Conservation (phyloP, 768 basidiomycete genomes). For the Fistulinella prunicolor region DNA sequence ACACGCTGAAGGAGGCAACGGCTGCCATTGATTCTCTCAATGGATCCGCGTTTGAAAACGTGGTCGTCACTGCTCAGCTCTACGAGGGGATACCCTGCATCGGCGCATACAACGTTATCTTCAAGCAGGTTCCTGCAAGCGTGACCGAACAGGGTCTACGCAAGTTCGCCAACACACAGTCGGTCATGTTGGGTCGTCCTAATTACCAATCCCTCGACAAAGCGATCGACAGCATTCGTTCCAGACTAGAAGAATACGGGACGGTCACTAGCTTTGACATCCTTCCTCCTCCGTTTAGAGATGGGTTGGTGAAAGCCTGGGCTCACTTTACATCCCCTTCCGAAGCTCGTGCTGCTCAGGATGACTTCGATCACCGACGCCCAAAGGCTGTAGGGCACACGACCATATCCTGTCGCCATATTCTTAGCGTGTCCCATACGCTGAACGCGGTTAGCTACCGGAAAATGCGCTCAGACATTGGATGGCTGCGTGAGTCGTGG, state of each 20-base stretch:
- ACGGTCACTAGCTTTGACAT: constrained; percentile 43
- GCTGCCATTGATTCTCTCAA: constrained; percentile 46
- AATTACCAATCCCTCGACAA: constrained; percentile 39
- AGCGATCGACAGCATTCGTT: constrained; percentile 38
- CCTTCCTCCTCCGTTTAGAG: constrained; percentile 47
- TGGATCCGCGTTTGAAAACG: constrained; percentile 36
- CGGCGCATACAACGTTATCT: constrained; percentile 57
- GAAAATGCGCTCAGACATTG: constrained; percentile 45
- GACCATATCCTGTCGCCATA: constrained; percentile 48
- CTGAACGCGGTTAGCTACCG: constrained; percentile 39
- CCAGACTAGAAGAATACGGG: constrained; percentile 38
- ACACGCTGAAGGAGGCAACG: constrained; percentile 45
- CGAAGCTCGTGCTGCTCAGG: constrained; percentile 52
- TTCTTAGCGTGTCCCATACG: constrained; percentile 48
- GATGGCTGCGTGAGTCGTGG: constrained; percentile 39
- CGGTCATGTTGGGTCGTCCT: constrained; percentile 50
- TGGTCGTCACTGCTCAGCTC: constrained; percentile 43
- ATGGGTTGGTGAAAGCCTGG: constrained; percentile 51
- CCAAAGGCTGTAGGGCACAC: constrained; percentile 46
- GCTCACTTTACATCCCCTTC: constrained; percentile 50
- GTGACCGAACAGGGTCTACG: constrained; percentile 41
- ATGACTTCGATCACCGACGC: constrained; percentile 44
- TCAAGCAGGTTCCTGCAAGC: constrained; percentile 50
- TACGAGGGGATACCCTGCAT: constrained; percentile 60
- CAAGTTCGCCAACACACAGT: constrained; percentile 45